Percentiles rank a stretch among this genome's conserved stretches.
These are phyloP conservation scores for Arachis monticola DNA, from an alignment of 331 rosid genomes.

Conservation along the genomic window DNA sequence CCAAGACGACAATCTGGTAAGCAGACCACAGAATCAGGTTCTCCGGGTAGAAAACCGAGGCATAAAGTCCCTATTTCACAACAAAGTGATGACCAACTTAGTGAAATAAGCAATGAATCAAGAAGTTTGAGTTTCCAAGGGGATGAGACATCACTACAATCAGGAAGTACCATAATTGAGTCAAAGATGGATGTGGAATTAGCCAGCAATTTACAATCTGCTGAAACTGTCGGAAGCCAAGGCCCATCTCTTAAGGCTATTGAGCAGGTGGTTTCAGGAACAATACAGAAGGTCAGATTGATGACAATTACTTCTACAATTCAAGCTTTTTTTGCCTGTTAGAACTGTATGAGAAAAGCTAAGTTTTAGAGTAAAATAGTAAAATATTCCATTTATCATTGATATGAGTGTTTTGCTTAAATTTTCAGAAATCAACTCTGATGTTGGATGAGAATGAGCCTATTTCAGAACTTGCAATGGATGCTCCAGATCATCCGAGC, in stretches of 20 bases:
- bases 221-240: conserved; percentile 44
- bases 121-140: conserved; percentile 65
- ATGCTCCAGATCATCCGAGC: conserved; percentile 69
- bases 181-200: conserved; percentile 58
- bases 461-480: conserved; percentile 58
- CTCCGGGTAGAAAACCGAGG: conserved; percentile 58
- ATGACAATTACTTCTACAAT: conserved; percentile 16
- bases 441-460: conserved; percentile 57
- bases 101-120: conserved; percentile 67
- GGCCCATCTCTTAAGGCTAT: conserved; percentile 50
- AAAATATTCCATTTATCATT: conserved; percentile 17
- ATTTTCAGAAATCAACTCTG: conserved; percentile 53
- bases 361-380: neutral
- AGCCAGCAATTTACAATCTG: conserved; percentile 49
- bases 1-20: conserved; percentile 56
- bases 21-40: conserved; percentile 55
- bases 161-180: conserved; percentile 47
- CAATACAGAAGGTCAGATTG: conserved; percentile 54
- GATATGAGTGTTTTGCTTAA: conserved; percentile 5
- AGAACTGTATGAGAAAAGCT: neutral
- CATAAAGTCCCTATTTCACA: conserved; percentile 50
- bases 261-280: conserved; percentile 49
- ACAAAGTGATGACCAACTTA: conserved; percentile 59
- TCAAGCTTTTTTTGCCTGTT: conserved; percentile 18
- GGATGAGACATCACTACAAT: conserved; percentile 57